Base-by-base conservation (phyloP, 1,139 yeast genomes). In the Nakaseomyces delphensis region DNA sequence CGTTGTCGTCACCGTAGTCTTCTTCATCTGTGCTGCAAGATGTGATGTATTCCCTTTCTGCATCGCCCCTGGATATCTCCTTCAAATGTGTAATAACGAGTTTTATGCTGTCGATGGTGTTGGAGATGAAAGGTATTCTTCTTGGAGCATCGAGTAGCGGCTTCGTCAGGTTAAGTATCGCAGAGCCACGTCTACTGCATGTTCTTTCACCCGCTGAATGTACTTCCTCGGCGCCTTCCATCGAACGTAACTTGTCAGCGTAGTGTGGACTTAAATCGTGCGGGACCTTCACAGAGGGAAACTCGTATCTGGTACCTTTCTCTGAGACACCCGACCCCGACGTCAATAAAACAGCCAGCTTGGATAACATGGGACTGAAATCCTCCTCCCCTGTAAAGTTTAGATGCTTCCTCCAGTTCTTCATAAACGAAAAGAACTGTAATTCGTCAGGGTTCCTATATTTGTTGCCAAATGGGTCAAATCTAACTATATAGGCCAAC, bases 351-450 rank as follows among this genome's bases (percentile, higher is more conserved):
- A 53, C 38, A 4, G 60, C 60, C 10, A 57, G 46, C 41, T 52
- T 58, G 21, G 49, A 45, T n/a, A 56, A 48, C 11, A 56, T 55
- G 14, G 41, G 42, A 13, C 57, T 48, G 39, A 52, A 59, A 31
- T 60, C 64, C 45, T 59, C 62, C 38, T 60, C 64, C 5, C 64
- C 65, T 1, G 57, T 59, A 38, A 58, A 54, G 39, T 56, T 58
- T 35, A 60, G 43, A 39, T 59, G 62, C 13, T 41, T 46, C 47
- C 51, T 48, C 59, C 63, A 60, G 39, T 59, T 57, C 29, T 50
- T 49, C 52, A 57, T 51, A 28, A 60, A 57, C 0, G 60, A 51
- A 40, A 54, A 47, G 42, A 50, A 56, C 37, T 55, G 58, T 27
- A 57, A 43, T 21, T 51, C 56, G 10, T 45, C 44, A 13, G 51